Base-by-base conservation (phyloP, 1,139 yeast species). In the Candida mesenterica region DNA sequence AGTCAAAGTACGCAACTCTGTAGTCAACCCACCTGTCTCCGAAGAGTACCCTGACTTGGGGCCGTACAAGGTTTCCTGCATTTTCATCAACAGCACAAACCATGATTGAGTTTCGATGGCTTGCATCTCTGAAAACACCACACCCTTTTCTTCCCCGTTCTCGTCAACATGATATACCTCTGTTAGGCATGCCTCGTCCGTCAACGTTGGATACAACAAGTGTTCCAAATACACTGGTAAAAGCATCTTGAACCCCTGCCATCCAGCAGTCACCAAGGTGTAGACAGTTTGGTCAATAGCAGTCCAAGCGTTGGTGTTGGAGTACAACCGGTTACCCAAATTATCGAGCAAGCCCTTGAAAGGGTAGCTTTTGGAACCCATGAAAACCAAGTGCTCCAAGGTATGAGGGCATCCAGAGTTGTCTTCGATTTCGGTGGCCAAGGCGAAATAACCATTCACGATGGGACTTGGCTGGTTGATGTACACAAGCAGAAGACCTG, bases 361-460 rank as follows among this genome's bases (percentile, higher is more conserved):
- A 0, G 98, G 98, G 49, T 81, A 88, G 40, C 81, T 79, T 42
- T 82, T 70, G 3, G 96, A 86, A 1, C 99, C 99, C 95, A 90
- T 86, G 56, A 94, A 94, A 28, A 92, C 74, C 54, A 94, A 68
- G 62, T 94, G 99, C 60, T 94, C 98, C 37, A 94, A 65, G 1
- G 99, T 92, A 55, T 94, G 99, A 3, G 99, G 98, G 39, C 85
- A 78, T 4, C 99, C 99, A 14, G 92, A 77, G 57, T 90, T 94
- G 55, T 87, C 79, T 19, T 72, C 67, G 37, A 88, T 86, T 55
- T 92, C 97, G 1, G 97, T 89, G 10, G 96, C 97, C 5, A 92
- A 95, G 1, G 96, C 94, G 58, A 94, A 89, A 55, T 84, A 85
- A 9, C 98, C 98, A 52, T 82, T 80, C 4, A 94, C 97, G 22